Evolutionary conservation across 805 yeast species (phyloP), one percentile per base, ranked within the genome.

Genomic region (Candida orba): DNA sequence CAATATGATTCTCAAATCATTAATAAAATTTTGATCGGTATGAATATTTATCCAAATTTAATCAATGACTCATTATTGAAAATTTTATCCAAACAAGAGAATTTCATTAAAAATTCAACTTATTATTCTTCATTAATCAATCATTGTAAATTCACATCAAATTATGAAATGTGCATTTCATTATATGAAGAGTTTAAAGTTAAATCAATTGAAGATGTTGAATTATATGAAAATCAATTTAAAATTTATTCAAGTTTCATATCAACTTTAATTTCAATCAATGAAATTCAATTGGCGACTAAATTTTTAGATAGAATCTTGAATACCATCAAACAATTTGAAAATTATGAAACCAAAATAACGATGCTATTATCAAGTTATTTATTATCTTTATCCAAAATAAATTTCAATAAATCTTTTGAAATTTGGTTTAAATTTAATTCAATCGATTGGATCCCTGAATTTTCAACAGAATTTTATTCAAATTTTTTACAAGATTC

Each of bases 251-350:
- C 77, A 1, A 59, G 66, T 36, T 62, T 79, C 45, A 67, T 82
- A 31, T 70, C 77, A 30, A 69, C 81, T 2, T 63, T 83, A 42
- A 68, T 78, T 12, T 63, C 66, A 41, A 73, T 76, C 36, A 74
- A 72, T 34, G 75, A 79, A 49, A 50, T 69, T 32, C 64, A 67
- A 8, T 51, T 72, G 34, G 80, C 87, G 4, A 70, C 82, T 1
- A 67, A 72, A 45, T 71, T 81, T 44, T 62, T 84, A 52, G 84
- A 82, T 54, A 65, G 69, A 34, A 65, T 81, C 6, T 58, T 82
- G 35, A 51, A 66, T 0, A 73, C 75, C 37, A 69, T 69, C 51
- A 68, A 67, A 52, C 53, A 59, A 20, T 60, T 62, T 39, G 57
- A 59, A 32, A 64, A 66, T 13, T 54, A 57, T 17, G 58, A 59